Base-by-base conservation (phyloP, 805 yeast species). In the Zygoascus bituminiphila region DNA sequence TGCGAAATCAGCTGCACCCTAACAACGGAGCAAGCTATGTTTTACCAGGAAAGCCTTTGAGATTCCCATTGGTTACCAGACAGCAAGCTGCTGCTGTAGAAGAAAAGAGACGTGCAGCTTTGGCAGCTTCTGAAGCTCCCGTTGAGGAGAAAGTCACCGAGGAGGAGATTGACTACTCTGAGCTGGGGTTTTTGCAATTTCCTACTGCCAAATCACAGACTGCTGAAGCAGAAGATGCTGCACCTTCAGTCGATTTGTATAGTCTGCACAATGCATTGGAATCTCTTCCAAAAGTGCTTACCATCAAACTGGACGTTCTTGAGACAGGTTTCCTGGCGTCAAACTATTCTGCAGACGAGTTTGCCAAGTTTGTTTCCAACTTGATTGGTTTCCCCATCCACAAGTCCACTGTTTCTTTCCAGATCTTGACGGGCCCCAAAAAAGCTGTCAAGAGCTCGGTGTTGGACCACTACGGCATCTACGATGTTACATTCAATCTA, bases 1-100 rank as follows among this genome's bases (percentile, higher is more conserved):
- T 88, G 96, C 78, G 91, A 61, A 86, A 85, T 66, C 77, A 69
- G 57, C 73, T 88, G 49, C 87, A 87, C 58, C 77, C 78, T 39
- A 58, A 70, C 51, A 81, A 85, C 58, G 84, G 87, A 40, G 96
- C 96, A 2, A 75, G 78, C 17, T 88, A 87, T 59, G 72, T 87
- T 20, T 62, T 73, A 23, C 38, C 67, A 55, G 58, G 58, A 33
- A 49, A 55, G 25, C 35, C 44, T 8, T 24, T 48, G 17, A 19
- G 42, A 26, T 5, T 29, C 19, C 46, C 35, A n/a, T 39, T 40
- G 31, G 35, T 39, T 19, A 38, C 48, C 20, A 20, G 44, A 26
- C 41, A 22, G 15, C 20, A 25, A 35, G 44, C 44, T 12, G 44
- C 35, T 5, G 44, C 7, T 15, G 44, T 43, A 21, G 43, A 44